Evolutionary conservation across 2,329 filamentous ascomycete genomes (phyloP).

Genomic region (Diaporthe aspalathi): DNA sequence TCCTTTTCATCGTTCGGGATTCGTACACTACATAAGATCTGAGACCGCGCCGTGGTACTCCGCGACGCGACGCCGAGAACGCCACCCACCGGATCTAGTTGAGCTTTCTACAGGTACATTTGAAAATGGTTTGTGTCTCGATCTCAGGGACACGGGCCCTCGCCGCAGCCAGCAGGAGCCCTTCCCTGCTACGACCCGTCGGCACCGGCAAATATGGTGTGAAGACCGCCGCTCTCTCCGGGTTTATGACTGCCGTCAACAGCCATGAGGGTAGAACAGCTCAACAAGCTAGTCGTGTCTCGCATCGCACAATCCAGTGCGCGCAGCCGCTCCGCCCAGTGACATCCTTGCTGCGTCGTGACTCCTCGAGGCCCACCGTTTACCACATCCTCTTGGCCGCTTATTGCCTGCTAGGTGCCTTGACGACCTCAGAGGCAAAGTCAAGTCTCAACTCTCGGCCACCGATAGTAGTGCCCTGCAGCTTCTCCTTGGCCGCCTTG

Average conservation of each 20-base stretch:
- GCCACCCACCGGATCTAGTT: constrained; percentile 15
- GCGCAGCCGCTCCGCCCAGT: not conserved
- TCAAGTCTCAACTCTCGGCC: constrained; percentile 75
- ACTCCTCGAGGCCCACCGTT: not conserved
- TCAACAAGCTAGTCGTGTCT: not conserved
- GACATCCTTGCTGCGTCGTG: not conserved
- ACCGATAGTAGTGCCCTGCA: constrained; percentile 70
- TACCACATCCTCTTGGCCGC: not conserved
- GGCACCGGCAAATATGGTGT: not conserved
- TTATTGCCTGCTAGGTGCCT: constrained; percentile 23
- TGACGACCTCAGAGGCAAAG: constrained; percentile 57
- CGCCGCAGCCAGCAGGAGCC: not conserved
- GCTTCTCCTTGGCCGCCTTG: constrained; percentile 64
- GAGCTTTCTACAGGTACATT: constrained; percentile 30
- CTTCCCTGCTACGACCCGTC: not conserved
- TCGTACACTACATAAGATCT: constrained; percentile 34
- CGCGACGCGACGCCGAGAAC: constrained; percentile 15
- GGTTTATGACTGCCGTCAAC: not conserved
- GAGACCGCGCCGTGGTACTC: constrained; percentile 6
- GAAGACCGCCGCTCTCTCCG: not conserved
- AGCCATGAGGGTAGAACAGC: not conserved
- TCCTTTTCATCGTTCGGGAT: constrained; percentile 26
- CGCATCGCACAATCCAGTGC: not conserved
- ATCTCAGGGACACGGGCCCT: not conserved
- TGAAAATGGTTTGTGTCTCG: constrained; percentile 19